phyloP scores from a whole-genome alignment of 257 asterid species.

The Haberlea rhodopensis region DNA sequence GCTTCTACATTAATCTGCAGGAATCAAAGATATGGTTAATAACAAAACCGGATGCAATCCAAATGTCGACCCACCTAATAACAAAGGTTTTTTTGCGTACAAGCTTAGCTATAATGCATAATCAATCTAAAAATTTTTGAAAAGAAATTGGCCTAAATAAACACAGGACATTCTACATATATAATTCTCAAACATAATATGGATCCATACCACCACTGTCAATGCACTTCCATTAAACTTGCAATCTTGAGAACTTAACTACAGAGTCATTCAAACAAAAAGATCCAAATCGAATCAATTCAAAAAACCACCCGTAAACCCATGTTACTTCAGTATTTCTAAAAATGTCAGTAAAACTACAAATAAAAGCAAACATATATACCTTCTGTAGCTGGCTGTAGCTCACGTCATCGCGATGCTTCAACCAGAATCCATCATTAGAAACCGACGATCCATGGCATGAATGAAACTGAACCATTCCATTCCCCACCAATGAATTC shows the following conservation, averaged over 20 bases:
- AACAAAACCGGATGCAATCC: not conserved
- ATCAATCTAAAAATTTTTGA: not conserved
- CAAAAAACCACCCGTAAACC: conserved; percentile 20
- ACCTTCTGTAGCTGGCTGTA: conserved; percentile 90
- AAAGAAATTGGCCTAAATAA: not conserved
- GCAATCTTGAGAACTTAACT: conserved; percentile 18
- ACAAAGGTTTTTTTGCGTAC: not conserved
- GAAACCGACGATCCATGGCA: conserved; percentile 41
- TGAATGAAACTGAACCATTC: conserved; percentile 36
- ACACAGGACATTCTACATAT: not conserved
- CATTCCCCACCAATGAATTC: conserved; percentile 41
- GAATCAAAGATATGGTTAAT: not conserved
- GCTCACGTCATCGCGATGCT: conserved; percentile 63
- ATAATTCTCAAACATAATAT: conserved; percentile 21
- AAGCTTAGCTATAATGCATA: not conserved
- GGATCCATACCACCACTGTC: conserved; percentile 19
- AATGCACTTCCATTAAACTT: conserved; percentile 4
- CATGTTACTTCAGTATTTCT: conserved; percentile 12
- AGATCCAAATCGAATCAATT: conserved; percentile 22
- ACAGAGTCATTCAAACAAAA: conserved; percentile 14
- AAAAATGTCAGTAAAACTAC: conserved; percentile 21
- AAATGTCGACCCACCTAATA: conserved; percentile 21
- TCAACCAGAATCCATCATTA: conserved; percentile 77
- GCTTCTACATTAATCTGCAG: not conserved
- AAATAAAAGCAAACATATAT: conserved; percentile 16